A percentile compares a stretch with the other conserved stretches of the same genome.
Evolutionary conservation across 169 alveolate species (phyloP).

Genomic region (Prorocentrum cordatum): DNA sequence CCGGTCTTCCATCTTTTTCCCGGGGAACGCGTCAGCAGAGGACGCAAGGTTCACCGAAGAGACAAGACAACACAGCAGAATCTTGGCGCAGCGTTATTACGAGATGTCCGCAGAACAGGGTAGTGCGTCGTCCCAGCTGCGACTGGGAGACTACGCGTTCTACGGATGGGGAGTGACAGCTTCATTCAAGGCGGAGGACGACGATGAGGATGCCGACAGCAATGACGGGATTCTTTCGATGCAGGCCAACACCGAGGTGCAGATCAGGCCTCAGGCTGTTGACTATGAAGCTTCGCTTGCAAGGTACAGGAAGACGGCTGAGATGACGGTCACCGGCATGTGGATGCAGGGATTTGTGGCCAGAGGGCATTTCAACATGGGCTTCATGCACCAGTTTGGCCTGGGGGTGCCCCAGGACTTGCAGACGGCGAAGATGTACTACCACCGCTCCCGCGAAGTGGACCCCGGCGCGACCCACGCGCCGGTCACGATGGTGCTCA

Average conservation of each 20-base stretch:
- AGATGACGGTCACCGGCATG: neutral
- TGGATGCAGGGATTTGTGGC: neutral
- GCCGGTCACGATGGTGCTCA: too few relatives aligned
- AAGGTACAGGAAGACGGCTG: neutral
- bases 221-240: neutral
- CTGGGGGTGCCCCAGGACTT: too few relatives aligned
- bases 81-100: conserved; percentile 71
- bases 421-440: too few relatives aligned
- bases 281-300: neutral
- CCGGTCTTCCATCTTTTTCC: too few relatives aligned
- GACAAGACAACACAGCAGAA: too few relatives aligned
- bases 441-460: too few relatives aligned
- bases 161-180: neutral
- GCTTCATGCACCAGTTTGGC: too few relatives aligned
- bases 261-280: neutral
- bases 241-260: neutral
- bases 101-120: conserved; percentile 71
- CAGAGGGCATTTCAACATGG: neutral
- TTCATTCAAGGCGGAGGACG: neutral
- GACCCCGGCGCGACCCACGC: conserved; percentile 35
- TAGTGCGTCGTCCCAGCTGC: conserved; percentile 34
- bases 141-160: conserved; percentile 40
- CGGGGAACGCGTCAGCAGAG: too few relatives aligned
- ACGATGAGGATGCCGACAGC: neutral
- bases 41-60: too few relatives aligned